Percentiles rank a stretch among this genome's conserved stretches.
phyloP scores from a whole-genome alignment of 75 land plant genomes.

The Isoetes taiwanensis region DNA sequence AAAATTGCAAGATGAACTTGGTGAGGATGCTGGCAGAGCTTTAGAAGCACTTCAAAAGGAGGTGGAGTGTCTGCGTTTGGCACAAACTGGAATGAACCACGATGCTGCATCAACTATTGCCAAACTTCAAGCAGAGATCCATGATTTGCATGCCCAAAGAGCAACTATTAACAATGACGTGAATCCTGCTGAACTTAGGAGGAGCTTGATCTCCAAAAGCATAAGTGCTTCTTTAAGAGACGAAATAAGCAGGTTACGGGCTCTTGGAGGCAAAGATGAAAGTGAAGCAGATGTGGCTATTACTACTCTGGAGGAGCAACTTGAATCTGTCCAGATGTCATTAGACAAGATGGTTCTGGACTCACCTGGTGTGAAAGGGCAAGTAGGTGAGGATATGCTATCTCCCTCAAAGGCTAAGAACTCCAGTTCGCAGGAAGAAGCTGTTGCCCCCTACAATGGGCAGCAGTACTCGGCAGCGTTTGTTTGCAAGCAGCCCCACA shows the following conservation, averaged over 20 bases:
- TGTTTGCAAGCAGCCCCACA: conserved; percentile 14
- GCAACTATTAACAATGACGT: not conserved
- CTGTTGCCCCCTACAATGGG: conserved; percentile 9
- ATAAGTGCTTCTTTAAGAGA: conserved; percentile 28
- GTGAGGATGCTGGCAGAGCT: conserved; percentile 65
- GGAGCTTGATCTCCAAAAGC: not conserved
- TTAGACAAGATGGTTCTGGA: conserved; percentile 63
- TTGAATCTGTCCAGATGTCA: conserved; percentile 91
- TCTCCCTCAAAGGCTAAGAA: conserved; percentile 40
- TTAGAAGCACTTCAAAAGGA: conserved; percentile 75
- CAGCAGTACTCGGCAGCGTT: conserved; percentile 15
- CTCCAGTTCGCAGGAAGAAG: conserved; percentile 16
- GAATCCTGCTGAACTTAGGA: not conserved
- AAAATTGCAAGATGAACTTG: conserved; percentile 86
- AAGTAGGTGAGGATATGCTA: conserved; percentile 45
- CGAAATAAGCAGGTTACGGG: conserved; percentile 61
- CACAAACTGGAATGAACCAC: conserved; percentile 51
- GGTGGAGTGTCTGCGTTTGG: conserved; percentile 64
- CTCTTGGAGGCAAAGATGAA: conserved; percentile 28
- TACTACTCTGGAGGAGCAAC: conserved; percentile 69
- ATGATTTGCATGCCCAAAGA: conserved; percentile 32
- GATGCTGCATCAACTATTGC: conserved; percentile 90
- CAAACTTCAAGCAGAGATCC: conserved; percentile 80
- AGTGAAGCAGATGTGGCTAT: conserved; percentile 42
- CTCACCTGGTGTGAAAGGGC: conserved; percentile 15